These are phyloP conservation scores for Microdochium nivale DNA, from an alignment of 2,329 filamentous ascomycete species.

Conservation along the genomic window DNA sequence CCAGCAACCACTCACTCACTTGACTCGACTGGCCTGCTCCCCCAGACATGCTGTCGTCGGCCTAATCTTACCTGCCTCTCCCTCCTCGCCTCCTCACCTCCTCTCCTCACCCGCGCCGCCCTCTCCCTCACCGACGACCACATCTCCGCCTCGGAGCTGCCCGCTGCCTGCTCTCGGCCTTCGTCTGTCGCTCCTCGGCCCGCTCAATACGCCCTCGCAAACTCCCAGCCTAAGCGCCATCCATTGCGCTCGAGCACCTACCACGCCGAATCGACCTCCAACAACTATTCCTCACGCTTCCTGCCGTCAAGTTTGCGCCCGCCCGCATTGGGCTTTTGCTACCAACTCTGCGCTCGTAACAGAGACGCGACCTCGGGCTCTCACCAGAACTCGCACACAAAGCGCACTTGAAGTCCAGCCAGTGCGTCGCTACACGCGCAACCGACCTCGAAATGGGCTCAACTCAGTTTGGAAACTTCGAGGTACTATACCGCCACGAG, in stretches of 20 bases:
- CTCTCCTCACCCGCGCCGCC: neutral
- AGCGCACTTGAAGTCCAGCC: neutral
- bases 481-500: slow-evolving; percentile 28
- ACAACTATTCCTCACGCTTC: too few relatives aligned
- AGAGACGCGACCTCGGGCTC: neutral
- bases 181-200: neutral
- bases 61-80: neutral
- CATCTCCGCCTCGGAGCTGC: slow-evolving; percentile 2
- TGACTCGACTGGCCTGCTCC: neutral
- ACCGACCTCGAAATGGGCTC: slow-evolving; percentile 39
- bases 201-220: neutral
- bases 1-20: neutral
- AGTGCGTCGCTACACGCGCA: neutral
- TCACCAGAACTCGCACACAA: neutral
- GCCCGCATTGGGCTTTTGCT: neutral
- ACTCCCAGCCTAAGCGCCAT: neutral
- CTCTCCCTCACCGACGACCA: neutral
- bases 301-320: neutral
- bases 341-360: neutral
- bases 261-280: too few relatives aligned
- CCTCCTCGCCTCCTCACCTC: neutral
- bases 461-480: slow-evolving; percentile 53
- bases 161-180: slow-evolving; percentile 10
- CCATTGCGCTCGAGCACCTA: neutral
- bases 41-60: neutral